A percentile compares a stretch with the other conserved stretches of the same genome.
These are phyloP conservation scores for Scheffersomyces spartinae DNA, from an alignment of 805 yeast genomes.

Conservation along the genomic window DNA sequence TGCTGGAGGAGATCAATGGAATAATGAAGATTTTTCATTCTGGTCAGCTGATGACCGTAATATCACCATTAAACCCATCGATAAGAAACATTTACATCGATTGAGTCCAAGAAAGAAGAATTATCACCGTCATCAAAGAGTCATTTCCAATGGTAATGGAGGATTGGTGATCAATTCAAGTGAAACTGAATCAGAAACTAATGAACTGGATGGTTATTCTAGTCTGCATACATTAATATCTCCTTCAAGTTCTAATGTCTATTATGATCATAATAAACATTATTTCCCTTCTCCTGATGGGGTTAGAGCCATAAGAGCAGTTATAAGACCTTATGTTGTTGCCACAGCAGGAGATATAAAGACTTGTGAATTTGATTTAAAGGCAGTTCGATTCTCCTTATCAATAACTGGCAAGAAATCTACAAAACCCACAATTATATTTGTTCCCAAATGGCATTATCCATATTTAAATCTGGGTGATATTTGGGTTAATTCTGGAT, in stretches of 20 bases:
- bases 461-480: slow-evolving; percentile 34
- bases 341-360: slow-evolving; percentile 49
- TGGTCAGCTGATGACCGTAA: slow-evolving; percentile 68
- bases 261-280: slow-evolving; percentile 14
- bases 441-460: slow-evolving; percentile 65
- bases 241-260: no score
- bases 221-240: no score
- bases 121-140: no score
- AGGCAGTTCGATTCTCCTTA: slow-evolving; percentile 33
- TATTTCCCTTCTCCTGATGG: slow-evolving; percentile 44
- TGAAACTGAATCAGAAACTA: no score
- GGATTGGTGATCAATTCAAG: no score
- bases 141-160: no score
- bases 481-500: slow-evolving; percentile 45
- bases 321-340: slow-evolving; percentile 66
- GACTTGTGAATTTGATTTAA: slow-evolving; percentile 48
- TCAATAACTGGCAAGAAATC: slow-evolving; percentile 20
- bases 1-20: slow-evolving; percentile 86
- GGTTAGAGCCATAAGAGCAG: slow-evolving; percentile 62
- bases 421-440: slow-evolving; percentile 44
- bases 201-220: no score
- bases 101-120: no score
- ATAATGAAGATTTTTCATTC: slow-evolving; percentile 85
- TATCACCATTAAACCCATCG: no score
- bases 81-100: no score